Evolutionary conservation across 441 rosid species (phyloP), one percentile per base, ranked within the genome.

Genomic region (Bruguiera hainesii): DNA sequence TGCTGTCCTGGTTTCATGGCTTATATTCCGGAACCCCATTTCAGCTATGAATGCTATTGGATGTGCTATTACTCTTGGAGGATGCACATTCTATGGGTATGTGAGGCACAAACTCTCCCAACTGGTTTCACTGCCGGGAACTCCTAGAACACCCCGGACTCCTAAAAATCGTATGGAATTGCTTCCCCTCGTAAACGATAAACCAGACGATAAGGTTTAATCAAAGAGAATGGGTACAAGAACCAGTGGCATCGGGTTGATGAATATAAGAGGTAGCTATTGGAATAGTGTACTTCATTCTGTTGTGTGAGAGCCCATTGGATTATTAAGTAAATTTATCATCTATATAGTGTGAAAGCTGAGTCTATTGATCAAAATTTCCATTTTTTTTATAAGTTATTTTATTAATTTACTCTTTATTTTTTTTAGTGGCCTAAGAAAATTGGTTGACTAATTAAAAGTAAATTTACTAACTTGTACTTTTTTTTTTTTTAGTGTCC

Each of bases 61-160:
- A 71, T 95, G 99, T 60, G 97, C 76, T 3, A 86, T 95, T 15
- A 95, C 99, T 5, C 96, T 90, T 26, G 64, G 85, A 59, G 99
- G 98, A 9, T 95, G 99, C 76, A 95, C 98, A 0, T 92, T 92
- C 75, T 95, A 95, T 25, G 99, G 99, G 37, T 92, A 90, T 20
- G 91, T 92, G 61, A 83, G 99, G 65, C 98, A 95, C 76, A 76
- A 71, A 88, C 85, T 95, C 19, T 81, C 96, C 2, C 97, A 91
- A 61, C 96, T 87, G 76, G 70, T 72, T 1, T 89, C 89, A 2
- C 87, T 89, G 0, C 78, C 84, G 7, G 93, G 92, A 59, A 85
- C 93, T 68, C 83, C 84, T 21, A 80, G 89, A 57, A 85, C 93
- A 23, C 98, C 98, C 19, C 80, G 93, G 55, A 89, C 99, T 16